Evolutionary conservation across 352 stramenopile genomes (phyloP).

Genomic region (Pythium oligandrum): DNA sequence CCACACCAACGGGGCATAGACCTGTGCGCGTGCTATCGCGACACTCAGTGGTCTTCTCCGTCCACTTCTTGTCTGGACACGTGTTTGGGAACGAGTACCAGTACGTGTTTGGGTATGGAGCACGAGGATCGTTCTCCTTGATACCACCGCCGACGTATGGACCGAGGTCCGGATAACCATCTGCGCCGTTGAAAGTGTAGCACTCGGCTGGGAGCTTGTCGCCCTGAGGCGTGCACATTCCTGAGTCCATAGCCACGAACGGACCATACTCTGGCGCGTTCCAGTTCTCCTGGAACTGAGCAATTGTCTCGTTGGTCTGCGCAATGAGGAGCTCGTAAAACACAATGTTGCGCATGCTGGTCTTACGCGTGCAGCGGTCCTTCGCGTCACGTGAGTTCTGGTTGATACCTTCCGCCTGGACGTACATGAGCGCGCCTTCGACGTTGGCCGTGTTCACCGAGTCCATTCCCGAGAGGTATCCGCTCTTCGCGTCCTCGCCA

Average conservation of each 20-base stretch:
- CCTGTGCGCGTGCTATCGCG: slow-evolving; percentile 8
- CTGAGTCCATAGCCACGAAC: slow-evolving; percentile 60
- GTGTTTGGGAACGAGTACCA: slow-evolving; percentile 76
- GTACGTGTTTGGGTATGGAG: slow-evolving; percentile 37
- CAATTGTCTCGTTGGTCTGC: slow-evolving; percentile 56
- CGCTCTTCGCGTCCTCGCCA: slow-evolving; percentile 8
- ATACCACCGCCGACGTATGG: slow-evolving; percentile 48
- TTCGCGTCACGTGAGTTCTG: slow-evolving; percentile 9
- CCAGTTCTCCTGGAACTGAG: slow-evolving; percentile 45
- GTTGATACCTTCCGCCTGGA: slow-evolving; percentile 28
- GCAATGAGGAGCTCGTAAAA: slow-evolving; percentile 71
- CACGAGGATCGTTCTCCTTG: slow-evolving; percentile 32
- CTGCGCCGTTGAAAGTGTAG: slow-evolving; percentile 60
- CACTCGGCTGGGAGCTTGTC: slow-evolving; percentile 41
- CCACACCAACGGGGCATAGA: slow-evolving; percentile 17
- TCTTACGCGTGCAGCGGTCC: slow-evolving; percentile 38
- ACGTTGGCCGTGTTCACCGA: slow-evolving; percentile 27
- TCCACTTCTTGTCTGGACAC: slow-evolving; percentile 38
- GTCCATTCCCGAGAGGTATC: slow-evolving; percentile 22
- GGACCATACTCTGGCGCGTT: slow-evolving; percentile 45
- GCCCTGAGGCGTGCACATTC: slow-evolving; percentile 48
- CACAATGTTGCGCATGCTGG: slow-evolving; percentile 54
- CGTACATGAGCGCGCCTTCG: slow-evolving; percentile 24
- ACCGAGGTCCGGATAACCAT: slow-evolving; percentile 50
- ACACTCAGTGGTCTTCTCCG: slow-evolving; percentile 13